Evolutionary conservation across 2,329 filamentous ascomycete species (phyloP).

Genomic region (Aspergillus ibericus): DNA sequence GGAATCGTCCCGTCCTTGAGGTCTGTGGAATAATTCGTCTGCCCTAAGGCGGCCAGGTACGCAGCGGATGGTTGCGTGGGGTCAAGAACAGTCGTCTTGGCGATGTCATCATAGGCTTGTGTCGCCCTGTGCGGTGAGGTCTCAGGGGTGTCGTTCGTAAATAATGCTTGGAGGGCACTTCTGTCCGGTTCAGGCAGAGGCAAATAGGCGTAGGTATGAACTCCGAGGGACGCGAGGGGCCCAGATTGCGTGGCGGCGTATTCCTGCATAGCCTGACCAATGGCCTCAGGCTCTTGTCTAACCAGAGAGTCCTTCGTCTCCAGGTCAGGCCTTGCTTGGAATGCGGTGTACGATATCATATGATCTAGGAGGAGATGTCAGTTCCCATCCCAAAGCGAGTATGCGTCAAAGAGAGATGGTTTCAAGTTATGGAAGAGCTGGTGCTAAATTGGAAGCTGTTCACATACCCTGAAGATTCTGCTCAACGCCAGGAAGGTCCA

Average conservation of each 20-base stretch:
- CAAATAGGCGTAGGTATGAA: slow-evolving; percentile 9
- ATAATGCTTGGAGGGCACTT: slow-evolving; percentile 1
- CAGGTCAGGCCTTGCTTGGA: slow-evolving; percentile 6
- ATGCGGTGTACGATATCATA: slow-evolving; percentile 11
- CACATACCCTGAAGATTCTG: slow-evolving; percentile 10
- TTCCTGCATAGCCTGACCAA: slow-evolving; percentile 5
- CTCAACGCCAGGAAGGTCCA: slow-evolving; percentile 52
- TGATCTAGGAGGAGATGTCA: slow-evolving; percentile 4
- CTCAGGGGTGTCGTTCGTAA: not conserved
- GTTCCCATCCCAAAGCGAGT: not conserved
- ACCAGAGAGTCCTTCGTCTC: slow-evolving; percentile 7
- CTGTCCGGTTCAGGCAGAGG: slow-evolving; percentile 1
- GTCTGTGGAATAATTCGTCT: slow-evolving; percentile 11
- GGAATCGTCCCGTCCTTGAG: slow-evolving; percentile 8
- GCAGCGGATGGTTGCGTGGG: slow-evolving; percentile 10
- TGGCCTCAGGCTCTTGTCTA: slow-evolving; percentile 7
- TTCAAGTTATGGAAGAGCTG: not conserved
- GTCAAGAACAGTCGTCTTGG: slow-evolving; percentile 6
- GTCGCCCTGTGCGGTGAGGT: not conserved
- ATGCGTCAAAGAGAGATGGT: not conserved
- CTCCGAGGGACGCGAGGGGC: slow-evolving; percentile 5
- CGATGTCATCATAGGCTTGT: slow-evolving; percentile 2
- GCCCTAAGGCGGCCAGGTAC: slow-evolving; percentile 9
- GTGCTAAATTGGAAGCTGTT: not conserved
- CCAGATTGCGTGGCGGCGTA: slow-evolving; percentile 6